Conservation (phyloP, 2,329 filamentous ascomycete species). For the Aspergillus fumigatus region DNA sequence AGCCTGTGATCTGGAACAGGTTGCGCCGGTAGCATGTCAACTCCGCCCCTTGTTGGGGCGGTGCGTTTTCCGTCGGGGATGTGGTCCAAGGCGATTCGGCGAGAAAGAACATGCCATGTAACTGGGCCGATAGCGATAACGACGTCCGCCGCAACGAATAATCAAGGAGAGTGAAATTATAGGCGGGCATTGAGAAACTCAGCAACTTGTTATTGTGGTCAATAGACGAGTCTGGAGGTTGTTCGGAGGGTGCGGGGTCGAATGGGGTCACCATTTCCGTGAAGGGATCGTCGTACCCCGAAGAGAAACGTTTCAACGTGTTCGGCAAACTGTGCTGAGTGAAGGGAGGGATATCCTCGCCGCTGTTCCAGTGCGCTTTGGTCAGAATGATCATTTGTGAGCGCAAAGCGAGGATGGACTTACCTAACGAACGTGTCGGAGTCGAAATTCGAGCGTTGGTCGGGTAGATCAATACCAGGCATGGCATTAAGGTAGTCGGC, state of each 20-base stretch:
- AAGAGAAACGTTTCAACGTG: conserved; percentile 47
- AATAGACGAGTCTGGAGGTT: conserved; percentile 53
- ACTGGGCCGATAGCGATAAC: conserved; percentile 56
- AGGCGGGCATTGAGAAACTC: conserved; percentile 63
- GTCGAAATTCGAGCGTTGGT: conserved; percentile 58
- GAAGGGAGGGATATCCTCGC: conserved; percentile 49
- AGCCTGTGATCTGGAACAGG: conserved; percentile 91
- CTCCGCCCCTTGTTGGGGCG: conserved; percentile 57
- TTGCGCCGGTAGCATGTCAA: conserved; percentile 94
- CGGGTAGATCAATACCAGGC: conserved; percentile 51
- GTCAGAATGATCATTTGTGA: not conserved
- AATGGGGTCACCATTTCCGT: conserved; percentile 46
- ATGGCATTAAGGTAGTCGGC: conserved; percentile 46
- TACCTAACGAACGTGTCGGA: conserved; percentile 59
- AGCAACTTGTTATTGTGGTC: conserved; percentile 66
- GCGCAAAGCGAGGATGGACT: conserved; percentile 15
- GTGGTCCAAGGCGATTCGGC: conserved; percentile 61
- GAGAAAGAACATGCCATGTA: conserved; percentile 66
- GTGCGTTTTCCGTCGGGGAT: conserved; percentile 50
- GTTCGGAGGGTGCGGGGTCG: conserved; percentile 41
- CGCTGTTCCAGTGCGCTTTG: conserved; percentile 28
- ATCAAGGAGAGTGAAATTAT: conserved; percentile 58
- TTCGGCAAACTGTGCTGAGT: conserved; percentile 39
- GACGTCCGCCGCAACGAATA: conserved; percentile 54
- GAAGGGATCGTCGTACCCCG: conserved; percentile 48